Percentiles rank a stretch among this genome's conserved stretches.
Evolutionary conservation across 108 stramenopile species (phyloP).

Genomic region (Cyclotella cryptica): DNA sequence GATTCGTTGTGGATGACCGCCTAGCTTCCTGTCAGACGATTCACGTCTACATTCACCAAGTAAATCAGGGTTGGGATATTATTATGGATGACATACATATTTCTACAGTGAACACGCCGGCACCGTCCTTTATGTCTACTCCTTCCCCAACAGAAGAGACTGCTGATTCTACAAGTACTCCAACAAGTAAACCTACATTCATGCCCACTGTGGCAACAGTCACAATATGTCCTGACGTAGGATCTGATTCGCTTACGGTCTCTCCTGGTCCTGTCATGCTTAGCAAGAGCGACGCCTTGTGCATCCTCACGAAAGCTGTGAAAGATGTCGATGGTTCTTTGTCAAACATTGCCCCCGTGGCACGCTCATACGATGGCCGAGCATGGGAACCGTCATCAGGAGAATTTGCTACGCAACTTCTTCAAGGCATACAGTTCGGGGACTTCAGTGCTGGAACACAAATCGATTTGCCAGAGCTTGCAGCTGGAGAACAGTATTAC

Average conservation of each 20-base stretch:
- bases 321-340: constrained; percentile 25
- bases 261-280: constrained; percentile 38
- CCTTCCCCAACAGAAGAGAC: constrained; percentile 19
- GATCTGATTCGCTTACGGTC: constrained; percentile 11
- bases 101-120: constrained; percentile 1
- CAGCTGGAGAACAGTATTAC: constrained; percentile 37
- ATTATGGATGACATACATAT: constrained; percentile 48
- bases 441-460: constrained; percentile 45
- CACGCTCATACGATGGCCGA: constrained; percentile 53
- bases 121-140: constrained; percentile 20
- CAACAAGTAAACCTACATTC: constrained; percentile 28
- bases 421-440: constrained; percentile 35
- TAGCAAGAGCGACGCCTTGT: constrained; percentile 26
- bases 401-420: constrained; percentile 43
- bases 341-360: constrained; percentile 46
- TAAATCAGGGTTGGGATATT: constrained; percentile 43
- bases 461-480: constrained; percentile 42
- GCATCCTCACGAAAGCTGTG: constrained; percentile 47
- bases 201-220: constrained; percentile 47
- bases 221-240: constrained; percentile 28
- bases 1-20: constrained; percentile 31
- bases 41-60: constrained; percentile 40
- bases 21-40: constrained; percentile 41
- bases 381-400: constrained; percentile 58
- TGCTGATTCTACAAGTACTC: constrained; percentile 5